phyloP scores from a whole-genome alignment of 495 filamentous ascomycete genomes.

The Penicillium psychrofluorescens region DNA sequence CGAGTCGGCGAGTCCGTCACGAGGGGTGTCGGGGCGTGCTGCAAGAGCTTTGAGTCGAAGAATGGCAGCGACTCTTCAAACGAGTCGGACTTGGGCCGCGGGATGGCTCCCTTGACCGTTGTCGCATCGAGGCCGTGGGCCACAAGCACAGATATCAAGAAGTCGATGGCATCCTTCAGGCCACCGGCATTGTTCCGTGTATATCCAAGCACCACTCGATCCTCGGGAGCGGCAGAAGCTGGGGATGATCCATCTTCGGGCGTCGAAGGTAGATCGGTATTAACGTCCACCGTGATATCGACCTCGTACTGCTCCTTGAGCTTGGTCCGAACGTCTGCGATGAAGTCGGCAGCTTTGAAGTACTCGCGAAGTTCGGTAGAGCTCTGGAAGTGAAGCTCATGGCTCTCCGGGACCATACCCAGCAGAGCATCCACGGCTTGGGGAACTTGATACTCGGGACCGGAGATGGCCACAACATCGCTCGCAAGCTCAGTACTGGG shows the following conservation, averaged over 20 bases:
- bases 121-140: constrained; percentile 76
- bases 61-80: constrained; percentile 95
- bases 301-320: constrained; percentile 88
- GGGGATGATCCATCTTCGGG: constrained; percentile 30
- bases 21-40: constrained; percentile 74
- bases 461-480: constrained; percentile 89
- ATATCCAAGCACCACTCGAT: constrained; percentile 62
- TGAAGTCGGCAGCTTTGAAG: constrained; percentile 71
- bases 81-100: constrained; percentile 94
- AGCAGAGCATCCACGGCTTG: constrained; percentile 91
- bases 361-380: constrained; percentile 66
- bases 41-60: constrained; percentile 93
- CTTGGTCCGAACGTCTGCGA: constrained; percentile 69
- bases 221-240: constrained; percentile 31
- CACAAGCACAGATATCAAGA: constrained; percentile 74
- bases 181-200: constrained; percentile 96
- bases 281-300: constrained; percentile 61
- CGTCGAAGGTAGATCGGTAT: constrained; percentile 20
- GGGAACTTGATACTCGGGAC: constrained; percentile 95
- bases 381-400: constrained; percentile 78
- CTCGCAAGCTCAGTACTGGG: constrained; percentile 96
- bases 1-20: constrained; percentile 80
- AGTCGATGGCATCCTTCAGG: constrained; percentile 93
- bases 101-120: constrained; percentile 85
- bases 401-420: constrained; percentile 94